Conservation (phyloP, 305 asterid species). For the Fraxinus xanthoxyloides region DNA sequence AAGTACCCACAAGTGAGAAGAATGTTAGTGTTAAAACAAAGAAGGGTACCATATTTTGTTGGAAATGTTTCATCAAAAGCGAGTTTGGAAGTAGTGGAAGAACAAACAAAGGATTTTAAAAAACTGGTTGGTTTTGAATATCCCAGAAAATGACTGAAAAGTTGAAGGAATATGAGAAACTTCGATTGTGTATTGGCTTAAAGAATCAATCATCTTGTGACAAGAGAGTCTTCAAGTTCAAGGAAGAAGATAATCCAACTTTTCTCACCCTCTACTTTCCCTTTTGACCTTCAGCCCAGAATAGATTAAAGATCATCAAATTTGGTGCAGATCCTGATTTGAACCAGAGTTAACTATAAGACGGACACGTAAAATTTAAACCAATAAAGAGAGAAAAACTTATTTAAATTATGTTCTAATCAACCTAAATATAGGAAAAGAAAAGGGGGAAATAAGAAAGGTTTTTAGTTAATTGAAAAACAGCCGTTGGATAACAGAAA, state of each 20-base stretch:
- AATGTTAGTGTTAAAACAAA: slow-evolving; percentile 35
- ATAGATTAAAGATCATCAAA: slow-evolving; percentile 36
- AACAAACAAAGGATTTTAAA: slow-evolving; percentile 42
- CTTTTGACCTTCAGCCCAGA: slow-evolving; percentile 34
- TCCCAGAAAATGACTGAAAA: slow-evolving; percentile 44
- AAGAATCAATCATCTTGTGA: slow-evolving; percentile 71
- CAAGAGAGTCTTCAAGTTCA: slow-evolving; percentile 63
- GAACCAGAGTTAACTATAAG: slow-evolving; percentile 31
- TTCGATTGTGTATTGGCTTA: slow-evolving; percentile 34
- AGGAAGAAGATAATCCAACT: slow-evolving; percentile 71
- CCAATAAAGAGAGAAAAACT: not conserved
- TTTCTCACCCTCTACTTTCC: slow-evolving; percentile 39
- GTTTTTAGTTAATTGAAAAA: slow-evolving; percentile 28
- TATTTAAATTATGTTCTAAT: not conserved
- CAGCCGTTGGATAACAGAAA: slow-evolving; percentile 77
- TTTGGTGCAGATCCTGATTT: slow-evolving; percentile 24
- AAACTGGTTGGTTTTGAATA: slow-evolving; percentile 30
- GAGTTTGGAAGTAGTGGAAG: slow-evolving; percentile 48
- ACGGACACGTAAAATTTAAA: not conserved
- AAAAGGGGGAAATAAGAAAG: slow-evolving; percentile 25
- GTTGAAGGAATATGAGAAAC: slow-evolving; percentile 58
- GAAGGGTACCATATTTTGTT: slow-evolving; percentile 46
- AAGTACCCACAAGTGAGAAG: slow-evolving; percentile 34
- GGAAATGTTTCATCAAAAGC: slow-evolving; percentile 37
- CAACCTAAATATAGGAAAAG: slow-evolving; percentile 6